A percentile compares a stretch with the other conserved stretches of the same genome.
Evolutionary conservation across 2,329 filamentous ascomycete species (phyloP).

Genomic region (Talaromyces rugulosus): DNA sequence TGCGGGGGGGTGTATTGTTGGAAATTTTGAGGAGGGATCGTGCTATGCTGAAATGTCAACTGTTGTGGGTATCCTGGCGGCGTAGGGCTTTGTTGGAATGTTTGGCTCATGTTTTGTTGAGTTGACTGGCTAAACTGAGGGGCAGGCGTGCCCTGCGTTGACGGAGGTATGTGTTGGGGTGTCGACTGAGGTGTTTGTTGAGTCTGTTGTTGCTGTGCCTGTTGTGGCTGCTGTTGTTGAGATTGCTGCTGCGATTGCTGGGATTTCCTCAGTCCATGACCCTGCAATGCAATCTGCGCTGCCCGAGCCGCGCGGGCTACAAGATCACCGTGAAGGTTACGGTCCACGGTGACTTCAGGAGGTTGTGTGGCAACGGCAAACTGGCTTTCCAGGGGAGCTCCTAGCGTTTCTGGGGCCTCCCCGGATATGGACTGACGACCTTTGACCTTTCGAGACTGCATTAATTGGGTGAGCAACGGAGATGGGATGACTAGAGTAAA

Average conservation of each 20-base stretch:
- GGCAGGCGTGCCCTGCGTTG: conserved; percentile 29
- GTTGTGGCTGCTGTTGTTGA: conserved; percentile 28
- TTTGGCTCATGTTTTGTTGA: conserved; percentile 21
- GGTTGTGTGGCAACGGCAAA: conserved; percentile 37
- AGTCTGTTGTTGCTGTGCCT: conserved; percentile 18
- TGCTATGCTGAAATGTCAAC: conserved; percentile 34
- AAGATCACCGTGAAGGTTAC: conserved; percentile 41
- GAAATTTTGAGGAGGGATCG: conserved; percentile 35
- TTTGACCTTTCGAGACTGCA: conserved; percentile 38
- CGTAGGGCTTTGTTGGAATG: conserved; percentile 32
- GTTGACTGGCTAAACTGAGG: conserved; percentile 26
- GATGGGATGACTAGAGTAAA: not conserved
- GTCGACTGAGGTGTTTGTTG: conserved; percentile 18
- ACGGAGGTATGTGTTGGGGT: conserved; percentile 22
- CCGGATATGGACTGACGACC: conserved; percentile 33
- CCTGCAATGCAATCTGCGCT: conserved; percentile 45
- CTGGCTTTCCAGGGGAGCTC: conserved; percentile 38
- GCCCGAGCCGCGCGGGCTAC: conserved; percentile 46
- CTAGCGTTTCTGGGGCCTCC: conserved; percentile 32
- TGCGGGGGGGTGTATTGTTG: conserved; percentile 27
- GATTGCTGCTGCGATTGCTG: conserved; percentile 32
- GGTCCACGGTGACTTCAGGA: conserved; percentile 36
- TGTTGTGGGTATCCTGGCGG: conserved; percentile 34
- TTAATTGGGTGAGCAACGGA: conserved; percentile 17
- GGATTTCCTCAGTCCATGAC: conserved; percentile 34